These are phyloP conservation scores for Pisolithus sp. DNA, from an alignment of 768 basidiomycete species.

Conservation along the genomic window DNA sequence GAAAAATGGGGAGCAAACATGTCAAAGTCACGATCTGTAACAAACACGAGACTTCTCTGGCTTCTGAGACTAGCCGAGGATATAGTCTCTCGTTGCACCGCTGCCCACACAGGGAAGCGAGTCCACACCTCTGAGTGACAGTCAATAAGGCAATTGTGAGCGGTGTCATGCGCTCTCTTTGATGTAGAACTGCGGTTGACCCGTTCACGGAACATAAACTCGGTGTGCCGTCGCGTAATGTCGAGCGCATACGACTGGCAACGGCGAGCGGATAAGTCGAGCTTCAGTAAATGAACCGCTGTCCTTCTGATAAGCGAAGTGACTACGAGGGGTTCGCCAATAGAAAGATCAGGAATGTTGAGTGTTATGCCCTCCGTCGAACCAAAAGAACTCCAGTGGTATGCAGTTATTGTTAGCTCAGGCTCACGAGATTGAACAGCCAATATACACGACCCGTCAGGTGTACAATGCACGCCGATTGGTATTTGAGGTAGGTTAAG, in stretches of 20 bases:
- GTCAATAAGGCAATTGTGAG: slow-evolving; percentile 47
- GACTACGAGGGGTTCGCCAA: slow-evolving; percentile 20
- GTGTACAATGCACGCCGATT: slow-evolving; percentile 35
- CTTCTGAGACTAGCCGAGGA: slow-evolving; percentile 28
- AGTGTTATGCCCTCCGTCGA: slow-evolving; percentile 39
- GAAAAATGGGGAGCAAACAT: slow-evolving; percentile 38
- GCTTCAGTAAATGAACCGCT: slow-evolving; percentile 36
- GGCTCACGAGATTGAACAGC: slow-evolving; percentile 21
- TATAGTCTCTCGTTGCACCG: slow-evolving; percentile 41
- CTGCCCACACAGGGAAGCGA: slow-evolving; percentile 52
- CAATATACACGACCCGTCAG: slow-evolving; percentile 50
- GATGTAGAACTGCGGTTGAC: slow-evolving; percentile 13
- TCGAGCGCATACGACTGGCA: slow-evolving; percentile 41
- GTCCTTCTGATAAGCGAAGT: slow-evolving; percentile 42
- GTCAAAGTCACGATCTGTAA: slow-evolving; percentile 32
- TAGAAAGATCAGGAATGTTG: slow-evolving; percentile 22
- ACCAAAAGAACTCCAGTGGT: slow-evolving; percentile 56
- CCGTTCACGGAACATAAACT: slow-evolving; percentile 49
- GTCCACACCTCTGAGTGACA: slow-evolving; percentile 55
- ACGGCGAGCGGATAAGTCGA: slow-evolving; percentile 27
- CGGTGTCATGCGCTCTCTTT: slow-evolving; percentile 7
- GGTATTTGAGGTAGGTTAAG: slow-evolving; percentile 34
- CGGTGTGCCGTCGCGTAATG: slow-evolving; percentile 50
- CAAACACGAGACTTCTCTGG: slow-evolving; percentile 35
- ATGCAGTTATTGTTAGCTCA: slow-evolving; percentile 28